Evolutionary conservation across 208 protist species (phyloP), one percentile per base, ranked within the genome.

Genomic region (Endotrypanum monterogeii): DNA sequence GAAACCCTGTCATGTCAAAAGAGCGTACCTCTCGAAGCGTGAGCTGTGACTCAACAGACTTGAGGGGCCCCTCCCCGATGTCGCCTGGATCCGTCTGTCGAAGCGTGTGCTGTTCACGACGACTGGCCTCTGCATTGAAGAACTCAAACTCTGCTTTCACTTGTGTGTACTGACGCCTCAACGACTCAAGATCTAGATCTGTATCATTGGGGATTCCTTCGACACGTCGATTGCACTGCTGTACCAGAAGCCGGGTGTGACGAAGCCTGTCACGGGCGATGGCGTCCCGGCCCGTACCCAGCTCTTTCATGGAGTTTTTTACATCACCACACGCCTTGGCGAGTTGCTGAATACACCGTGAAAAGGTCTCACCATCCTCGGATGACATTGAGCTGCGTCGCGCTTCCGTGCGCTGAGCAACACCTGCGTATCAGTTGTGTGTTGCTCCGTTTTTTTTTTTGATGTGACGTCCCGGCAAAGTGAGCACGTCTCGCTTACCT

Each of bases 51-150:
- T 78, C 78, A 25, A 78, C n/a, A 16, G 41, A 67, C 32, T 82
- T 55, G 16, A 73, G n/a, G 68, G 55, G 57, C 37, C 44, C 68
- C 25, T 78, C 71, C 14, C 32, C 65, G n/a, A 57, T 18, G 51
- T 28, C 46, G 32, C 57, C 67, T 35, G 58, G 5, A 32, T 75
- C 73, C 7, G n/a, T 57, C 55, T 84, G 80, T 16, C 79, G 88
- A 69, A 88, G 90, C 14, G 82, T 89, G 39, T 91, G 83, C 61
- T 80, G 84, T 68, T 94, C 90, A 39, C 74, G 72, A 39, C 87
- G 73, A 52, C 79, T 76, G 23, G 87, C 83, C 41, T 90, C 86
- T 16, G 69, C 79, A 69, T 92, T 84, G 57, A 82, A n/a, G 1
- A 50, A 32, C 37, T 90, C 86, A 57, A 88, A 94, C 30, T 82